Evolutionary conservation across 305 asterid species (phyloP).

Genomic region (Striga hermonthica): DNA sequence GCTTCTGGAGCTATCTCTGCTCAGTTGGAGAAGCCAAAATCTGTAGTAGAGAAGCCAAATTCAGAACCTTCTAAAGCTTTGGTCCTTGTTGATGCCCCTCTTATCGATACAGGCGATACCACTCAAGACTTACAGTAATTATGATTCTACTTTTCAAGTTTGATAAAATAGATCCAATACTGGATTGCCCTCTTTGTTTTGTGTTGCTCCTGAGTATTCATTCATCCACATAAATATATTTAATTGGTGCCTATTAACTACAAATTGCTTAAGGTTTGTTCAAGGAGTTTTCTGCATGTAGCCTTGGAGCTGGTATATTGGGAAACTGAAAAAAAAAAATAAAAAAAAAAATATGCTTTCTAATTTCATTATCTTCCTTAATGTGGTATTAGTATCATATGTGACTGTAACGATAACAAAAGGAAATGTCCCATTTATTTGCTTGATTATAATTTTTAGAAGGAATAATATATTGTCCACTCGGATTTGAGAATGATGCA

Average conservation of each 20-base stretch:
- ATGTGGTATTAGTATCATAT: background rate
- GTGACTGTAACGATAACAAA: background rate
- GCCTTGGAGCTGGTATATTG: background rate
- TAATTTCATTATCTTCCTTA: background rate
- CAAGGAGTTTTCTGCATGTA: slow-evolving; percentile 19
- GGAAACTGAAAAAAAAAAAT: background rate
- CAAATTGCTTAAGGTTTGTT: slow-evolving; percentile 21
- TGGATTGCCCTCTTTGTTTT: slow-evolving; percentile 25
- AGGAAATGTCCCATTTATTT: background rate
- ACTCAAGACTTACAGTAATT: slow-evolving; percentile 60
- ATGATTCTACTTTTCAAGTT: slow-evolving; percentile 19
- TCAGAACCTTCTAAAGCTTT: slow-evolving; percentile 52
- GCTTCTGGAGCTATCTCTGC: slow-evolving; percentile 57
- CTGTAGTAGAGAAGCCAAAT: slow-evolving; percentile 48
- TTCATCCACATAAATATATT: background rate
- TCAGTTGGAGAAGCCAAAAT: slow-evolving; percentile 52
- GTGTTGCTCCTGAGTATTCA: slow-evolving; percentile 9
- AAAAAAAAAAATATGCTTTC: background rate
- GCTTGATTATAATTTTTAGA: background rate
- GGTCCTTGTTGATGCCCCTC: slow-evolving; percentile 73
- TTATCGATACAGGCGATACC: slow-evolving; percentile 70
- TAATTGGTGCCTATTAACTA: slow-evolving; percentile 11
- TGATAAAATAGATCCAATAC: slow-evolving; percentile 3
- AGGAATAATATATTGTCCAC: slow-evolving; percentile 8
- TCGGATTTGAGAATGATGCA: slow-evolving; percentile 6